phyloP scores from a whole-genome alignment of 176 grass and related monocot genomes.

The Olyra latifolia region DNA sequence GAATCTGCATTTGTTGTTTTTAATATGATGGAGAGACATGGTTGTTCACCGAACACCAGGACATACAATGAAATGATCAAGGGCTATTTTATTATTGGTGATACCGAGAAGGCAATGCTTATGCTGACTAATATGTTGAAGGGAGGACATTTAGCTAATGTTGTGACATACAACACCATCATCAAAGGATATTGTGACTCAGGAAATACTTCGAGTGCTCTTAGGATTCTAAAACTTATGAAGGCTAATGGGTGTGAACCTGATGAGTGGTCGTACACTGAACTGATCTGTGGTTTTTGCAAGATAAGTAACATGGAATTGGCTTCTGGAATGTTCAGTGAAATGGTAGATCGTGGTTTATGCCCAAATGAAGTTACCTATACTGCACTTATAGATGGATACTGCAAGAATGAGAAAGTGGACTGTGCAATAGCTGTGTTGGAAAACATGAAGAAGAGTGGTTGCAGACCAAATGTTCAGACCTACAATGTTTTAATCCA shows the following conservation, averaged over 20 bases:
- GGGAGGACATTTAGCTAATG: constrained; percentile 40
- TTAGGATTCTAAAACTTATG: constrained; percentile 64
- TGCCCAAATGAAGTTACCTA: constrained; percentile 45
- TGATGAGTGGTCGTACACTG: constrained; percentile 62
- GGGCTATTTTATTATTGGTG: constrained; percentile 50
- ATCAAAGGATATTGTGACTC: constrained; percentile 54
- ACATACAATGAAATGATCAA: constrained; percentile 61
- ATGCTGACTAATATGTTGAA: constrained; percentile 43
- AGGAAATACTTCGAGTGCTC: constrained; percentile 46
- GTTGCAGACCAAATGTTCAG: constrained; percentile 55
- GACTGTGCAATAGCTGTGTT: constrained; percentile 49
- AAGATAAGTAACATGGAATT: constrained; percentile 37
- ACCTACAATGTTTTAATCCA: constrained; percentile 68
- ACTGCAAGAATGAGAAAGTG: constrained; percentile 55
- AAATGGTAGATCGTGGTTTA: constrained; percentile 44
- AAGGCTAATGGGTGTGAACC: constrained; percentile 41
- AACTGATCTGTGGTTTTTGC: constrained; percentile 48
- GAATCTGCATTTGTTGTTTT: constrained; percentile 43
- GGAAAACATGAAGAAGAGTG: constrained; percentile 53
- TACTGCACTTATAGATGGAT: constrained; percentile 62
- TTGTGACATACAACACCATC: constrained; percentile 66
- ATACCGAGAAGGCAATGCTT: constrained; percentile 51
- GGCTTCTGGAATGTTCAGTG: constrained; percentile 36
- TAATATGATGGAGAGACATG: constrained; percentile 44
- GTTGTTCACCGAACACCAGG: constrained; percentile 39